phyloP scores from a whole-genome alignment of 768 basidiomycete species.

The Phanerochaete carnosa region DNA sequence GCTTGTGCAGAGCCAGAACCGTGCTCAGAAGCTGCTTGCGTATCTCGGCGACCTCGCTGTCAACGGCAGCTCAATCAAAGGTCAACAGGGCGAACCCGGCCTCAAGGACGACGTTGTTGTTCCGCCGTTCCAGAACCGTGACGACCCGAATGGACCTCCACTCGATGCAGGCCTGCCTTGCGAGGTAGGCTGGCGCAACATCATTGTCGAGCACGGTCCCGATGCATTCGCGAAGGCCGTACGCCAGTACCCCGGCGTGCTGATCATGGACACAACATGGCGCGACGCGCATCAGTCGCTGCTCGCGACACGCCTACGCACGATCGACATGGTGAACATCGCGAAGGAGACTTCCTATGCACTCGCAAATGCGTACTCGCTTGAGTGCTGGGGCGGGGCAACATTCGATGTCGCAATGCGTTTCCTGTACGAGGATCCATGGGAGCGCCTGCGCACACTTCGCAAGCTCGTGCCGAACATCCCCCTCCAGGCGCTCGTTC shows the following conservation, averaged over 20 bases:
- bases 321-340: conserved; percentile 96
- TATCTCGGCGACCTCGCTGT: conserved; percentile 98
- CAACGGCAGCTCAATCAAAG: conserved; percentile 97
- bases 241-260: conserved; percentile 88
- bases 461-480: conserved; percentile 98
- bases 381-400: conserved; percentile 99
- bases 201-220: conserved; percentile 96
- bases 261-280: conserved; percentile 99
- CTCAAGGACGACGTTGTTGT: conserved; percentile 84
- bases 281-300: conserved; percentile 98
- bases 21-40: conserved; percentile 94
- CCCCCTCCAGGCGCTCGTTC: conserved; percentile 95
- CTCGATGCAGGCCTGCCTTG: conserved; percentile 84
- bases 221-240: conserved; percentile 99
- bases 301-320: conserved; percentile 92
- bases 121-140: conserved; percentile 75
- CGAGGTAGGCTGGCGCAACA: conserved; percentile 93
- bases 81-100: conserved; percentile 94
- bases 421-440: conserved; percentile 99
- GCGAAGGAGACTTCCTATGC: conserved; percentile 97
- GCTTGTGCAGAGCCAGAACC: conserved; percentile 95
- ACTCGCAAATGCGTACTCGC: conserved; percentile 89
- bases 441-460: conserved; percentile 95
- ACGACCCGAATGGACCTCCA: conserved; percentile 63
- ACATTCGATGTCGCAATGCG: conserved; percentile 99